These are phyloP conservation scores for Hymenoscyphus repandus DNA, from an alignment of 2,329 filamentous ascomycete species.

Conservation along the genomic window DNA sequence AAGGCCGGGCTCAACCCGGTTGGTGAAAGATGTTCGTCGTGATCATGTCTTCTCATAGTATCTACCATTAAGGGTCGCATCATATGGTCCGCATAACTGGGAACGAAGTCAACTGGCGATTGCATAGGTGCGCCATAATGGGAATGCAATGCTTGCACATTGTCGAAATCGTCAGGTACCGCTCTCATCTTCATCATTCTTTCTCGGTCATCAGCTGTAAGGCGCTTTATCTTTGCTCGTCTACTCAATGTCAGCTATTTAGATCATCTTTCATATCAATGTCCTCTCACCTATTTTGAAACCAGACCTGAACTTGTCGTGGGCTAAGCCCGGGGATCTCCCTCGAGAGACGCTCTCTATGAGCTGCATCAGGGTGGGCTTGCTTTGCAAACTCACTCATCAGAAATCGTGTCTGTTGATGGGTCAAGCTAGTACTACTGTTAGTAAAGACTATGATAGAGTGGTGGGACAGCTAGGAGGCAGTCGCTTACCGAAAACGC, in stretches of 20 bases:
- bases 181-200: constrained; percentile 69
- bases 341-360: constrained; percentile 77
- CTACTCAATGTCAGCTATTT: constrained; percentile 34
- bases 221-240: constrained; percentile 66
- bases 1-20: constrained; percentile 64
- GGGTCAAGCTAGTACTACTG: constrained; percentile 62
- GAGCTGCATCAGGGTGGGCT: constrained; percentile 86
- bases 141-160: constrained; percentile 62
- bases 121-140: constrained; percentile 52
- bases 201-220: constrained; percentile 65
- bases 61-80: constrained; percentile 63
- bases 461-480: neutral
- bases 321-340: constrained; percentile 91
- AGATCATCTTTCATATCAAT: neutral
- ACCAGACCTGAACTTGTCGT: constrained; percentile 95
- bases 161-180: constrained; percentile 66
- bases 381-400: constrained; percentile 97
- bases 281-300: constrained; percentile 81
- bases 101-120: constrained; percentile 32
- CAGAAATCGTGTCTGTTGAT: constrained; percentile 93
- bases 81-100: constrained; percentile 51
- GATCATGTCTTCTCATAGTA: constrained; percentile 55
- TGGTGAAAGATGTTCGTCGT: constrained; percentile 62
- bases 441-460: constrained; percentile 31
- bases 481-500: constrained; percentile 61